Evolutionary conservation across 2,329 filamentous ascomycete genomes (phyloP).

Genomic region (Periglandula ipomoeae): DNA sequence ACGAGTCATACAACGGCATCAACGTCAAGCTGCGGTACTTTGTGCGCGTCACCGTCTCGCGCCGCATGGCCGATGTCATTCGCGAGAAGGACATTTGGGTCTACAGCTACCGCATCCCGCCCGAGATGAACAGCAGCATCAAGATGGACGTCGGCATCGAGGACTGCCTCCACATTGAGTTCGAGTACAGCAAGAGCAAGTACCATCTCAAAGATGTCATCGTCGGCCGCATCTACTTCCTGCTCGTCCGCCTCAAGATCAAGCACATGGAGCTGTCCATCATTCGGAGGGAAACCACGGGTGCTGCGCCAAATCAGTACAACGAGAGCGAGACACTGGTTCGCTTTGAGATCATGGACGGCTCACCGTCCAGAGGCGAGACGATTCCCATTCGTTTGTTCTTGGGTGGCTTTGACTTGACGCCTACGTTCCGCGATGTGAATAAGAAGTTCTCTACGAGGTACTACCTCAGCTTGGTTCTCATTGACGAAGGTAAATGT

Average conservation of each 20-base stretch:
- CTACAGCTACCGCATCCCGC: slow-evolving; percentile 95
- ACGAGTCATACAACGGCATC: slow-evolving; percentile 99
- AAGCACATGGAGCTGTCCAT: slow-evolving; percentile 99
- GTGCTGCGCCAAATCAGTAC: slow-evolving; percentile 95
- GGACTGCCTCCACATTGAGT: slow-evolving; percentile 98
- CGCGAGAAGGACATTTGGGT: slow-evolving; percentile 99
- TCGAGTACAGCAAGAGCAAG: slow-evolving; percentile 98
- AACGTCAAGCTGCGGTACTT: slow-evolving; percentile 99
- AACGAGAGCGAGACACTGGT: slow-evolving; percentile 98
- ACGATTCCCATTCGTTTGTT: slow-evolving; percentile 97
- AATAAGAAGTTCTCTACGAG: slow-evolving; percentile 99
- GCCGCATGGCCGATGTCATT: slow-evolving; percentile 95
- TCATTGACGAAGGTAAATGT: slow-evolving; percentile 79
- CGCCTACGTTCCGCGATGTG: slow-evolving; percentile 95
- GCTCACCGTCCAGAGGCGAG: slow-evolving; percentile 87
- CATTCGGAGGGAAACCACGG: slow-evolving; percentile 92
- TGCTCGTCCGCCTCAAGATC: slow-evolving; percentile 95
- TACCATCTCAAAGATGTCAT: slow-evolving; percentile 99
- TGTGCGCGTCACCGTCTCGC: slow-evolving; percentile 89
- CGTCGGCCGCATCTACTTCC: slow-evolving; percentile 95
- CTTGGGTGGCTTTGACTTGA: slow-evolving; percentile 93
- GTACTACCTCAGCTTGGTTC: slow-evolving; percentile 92
- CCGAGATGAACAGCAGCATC: slow-evolving; percentile 96
- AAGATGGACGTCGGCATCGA: slow-evolving; percentile 99
- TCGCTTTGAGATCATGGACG: slow-evolving; percentile 99